Evolutionary conservation across 2,329 filamentous ascomycete species (phyloP), one percentile per base, ranked within the genome.

Genomic region (Thielaviopsis punctulata): DNA sequence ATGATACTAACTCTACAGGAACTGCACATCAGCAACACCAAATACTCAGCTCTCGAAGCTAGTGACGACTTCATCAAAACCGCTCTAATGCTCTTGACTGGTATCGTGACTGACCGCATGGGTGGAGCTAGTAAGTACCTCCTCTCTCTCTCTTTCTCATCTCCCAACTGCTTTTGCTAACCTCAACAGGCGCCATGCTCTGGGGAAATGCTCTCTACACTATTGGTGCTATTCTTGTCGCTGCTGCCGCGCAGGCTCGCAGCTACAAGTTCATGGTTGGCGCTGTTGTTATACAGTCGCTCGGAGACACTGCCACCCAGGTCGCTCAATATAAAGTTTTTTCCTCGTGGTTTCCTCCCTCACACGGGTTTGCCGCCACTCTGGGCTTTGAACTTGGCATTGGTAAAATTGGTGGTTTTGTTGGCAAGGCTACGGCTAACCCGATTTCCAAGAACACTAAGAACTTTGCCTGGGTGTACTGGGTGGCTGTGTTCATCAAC

Each of bases 241-340:
- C 76, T 0, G 73, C 72, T 1, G 75, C 77, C 0, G 71, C 77
- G 0, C 72, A 71, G 1, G 66, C 73, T 2, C 73, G 76, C 4
- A 74, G 68, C 27, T 81, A 73, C 62, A 69, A 70, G 18, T 75
- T 80, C 60, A 80, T 81, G 76, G 71, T 81, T 36, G 69, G 67
- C 15, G 77, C 76, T 1, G 63, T 70, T 33, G 65, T 81, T 1
- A 62, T 81, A 12, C 68, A 73, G 24, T 70, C 76, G 0, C 62
- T 81, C 0, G 77, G 77, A n/a, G 77, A 80, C 55, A 77, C 80
- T 19, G 74, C 77, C 0, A 81, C 78, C 0, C 77, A 81, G 57
- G 69, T 80, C 25, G 78, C 78, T 0, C 76, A 80, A 59, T 81
- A 80, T 60, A 79, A 80, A 55, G 72, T 81, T 56, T 81, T 81